Percentiles rank a stretch among this genome's conserved stretches.
Conservation (phyloP, 192 early-diverging fungal genomes). For the Coemansia sp. region DNA sequence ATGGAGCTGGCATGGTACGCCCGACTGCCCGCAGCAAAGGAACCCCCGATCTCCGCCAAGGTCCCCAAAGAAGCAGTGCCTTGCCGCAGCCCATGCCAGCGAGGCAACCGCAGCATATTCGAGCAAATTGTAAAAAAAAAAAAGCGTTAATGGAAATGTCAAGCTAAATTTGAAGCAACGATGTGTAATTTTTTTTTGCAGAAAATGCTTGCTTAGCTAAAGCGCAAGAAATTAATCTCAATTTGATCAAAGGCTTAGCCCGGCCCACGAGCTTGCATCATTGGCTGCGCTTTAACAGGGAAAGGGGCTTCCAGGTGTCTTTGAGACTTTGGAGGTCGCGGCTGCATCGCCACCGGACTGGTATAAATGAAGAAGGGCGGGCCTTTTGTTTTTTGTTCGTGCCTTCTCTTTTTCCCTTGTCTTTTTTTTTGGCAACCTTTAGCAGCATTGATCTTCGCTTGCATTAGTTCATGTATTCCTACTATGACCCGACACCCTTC, state of each 20-base stretch:
- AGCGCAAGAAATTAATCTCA: neutral
- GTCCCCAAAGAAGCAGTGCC: neutral
- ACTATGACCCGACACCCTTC: neutral
- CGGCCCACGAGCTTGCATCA: neutral
- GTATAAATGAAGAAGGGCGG: neutral
- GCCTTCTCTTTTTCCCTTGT: neutral
- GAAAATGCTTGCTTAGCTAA: neutral
- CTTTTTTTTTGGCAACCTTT: neutral
- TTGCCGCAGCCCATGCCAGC: neutral
- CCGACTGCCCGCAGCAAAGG: neutral
- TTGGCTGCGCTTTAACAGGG: neutral
- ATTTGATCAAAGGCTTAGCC: neutral
- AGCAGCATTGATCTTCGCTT: neutral
- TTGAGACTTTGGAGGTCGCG: neutral
- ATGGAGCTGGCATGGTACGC: slow-evolving; percentile 1
- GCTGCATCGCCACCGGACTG: no score
- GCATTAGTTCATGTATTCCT: neutral
- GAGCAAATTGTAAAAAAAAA: neutral
- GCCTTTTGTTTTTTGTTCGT: neutral
- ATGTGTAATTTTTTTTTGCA: neutral
- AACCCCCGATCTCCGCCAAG: neutral
- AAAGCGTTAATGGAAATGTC: neutral
- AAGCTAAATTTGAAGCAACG: neutral
- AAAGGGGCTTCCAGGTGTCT: neutral
- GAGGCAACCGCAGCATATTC: neutral